These are phyloP conservation scores for Gaertneriomyces semiglobifer DNA, from an alignment of 192 early-diverging fungal species.

Conservation along the genomic window DNA sequence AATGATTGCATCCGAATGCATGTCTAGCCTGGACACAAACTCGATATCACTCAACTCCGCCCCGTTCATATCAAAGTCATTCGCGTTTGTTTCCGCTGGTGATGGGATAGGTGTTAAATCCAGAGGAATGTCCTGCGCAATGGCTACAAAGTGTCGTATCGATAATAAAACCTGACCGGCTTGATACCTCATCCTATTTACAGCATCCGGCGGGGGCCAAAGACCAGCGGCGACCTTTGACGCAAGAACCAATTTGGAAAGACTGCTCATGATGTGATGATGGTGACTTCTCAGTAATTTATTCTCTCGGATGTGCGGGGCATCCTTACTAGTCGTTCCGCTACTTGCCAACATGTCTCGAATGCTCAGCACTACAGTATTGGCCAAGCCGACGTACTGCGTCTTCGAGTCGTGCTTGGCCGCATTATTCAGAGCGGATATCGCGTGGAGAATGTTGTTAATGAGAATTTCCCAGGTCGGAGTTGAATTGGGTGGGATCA, in stretches of 20 bases:
- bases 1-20: constrained; percentile 39
- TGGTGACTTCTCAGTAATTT: constrained; percentile 65
- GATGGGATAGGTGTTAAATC: constrained; percentile 24
- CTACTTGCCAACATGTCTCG: constrained; percentile 83
- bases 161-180: constrained; percentile 77
- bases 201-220: constrained; percentile 86
- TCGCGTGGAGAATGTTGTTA: constrained; percentile 46
- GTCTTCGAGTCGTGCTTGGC: constrained; percentile 46
- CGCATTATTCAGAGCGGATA: constrained; percentile 42
- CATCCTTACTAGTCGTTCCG: constrained; percentile 66
- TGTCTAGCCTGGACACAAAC: constrained; percentile 36
- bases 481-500: constrained; percentile 23
- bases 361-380: constrained; percentile 69
- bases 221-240: constrained; percentile 79
- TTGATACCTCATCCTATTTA: constrained; percentile 73
- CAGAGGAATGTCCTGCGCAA: constrained; percentile 58
- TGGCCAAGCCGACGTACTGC: constrained; percentile 55
- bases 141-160: constrained; percentile 74
- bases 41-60: constrained; percentile 39
- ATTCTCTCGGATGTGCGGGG: constrained; percentile 62
- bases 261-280: constrained; percentile 69
- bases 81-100: constrained; percentile 16
- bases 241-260: constrained; percentile 80
- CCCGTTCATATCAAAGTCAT: constrained; percentile 42
- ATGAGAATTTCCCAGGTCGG: constrained; percentile 50